Conservation (phyloP, 2,329 filamentous ascomycete genomes). For the Madurella fahalii region DNA sequence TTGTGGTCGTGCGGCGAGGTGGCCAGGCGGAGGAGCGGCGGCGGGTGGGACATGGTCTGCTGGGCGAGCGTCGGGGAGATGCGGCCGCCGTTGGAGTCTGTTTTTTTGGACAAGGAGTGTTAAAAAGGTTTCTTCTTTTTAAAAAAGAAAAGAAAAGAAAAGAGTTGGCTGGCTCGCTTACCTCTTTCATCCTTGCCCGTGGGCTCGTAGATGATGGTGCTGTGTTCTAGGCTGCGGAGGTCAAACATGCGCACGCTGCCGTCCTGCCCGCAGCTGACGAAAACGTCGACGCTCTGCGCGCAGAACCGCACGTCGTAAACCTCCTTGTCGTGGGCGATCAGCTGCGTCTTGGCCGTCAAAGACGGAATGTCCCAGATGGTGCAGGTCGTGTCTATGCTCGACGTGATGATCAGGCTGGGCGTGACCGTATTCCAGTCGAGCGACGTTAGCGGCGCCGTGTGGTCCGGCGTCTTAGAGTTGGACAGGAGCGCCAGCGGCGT, state of each 20-base stretch:
- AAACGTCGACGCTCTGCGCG: conserved; percentile 96
- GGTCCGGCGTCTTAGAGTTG: conserved; percentile 97
- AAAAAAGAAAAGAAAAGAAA: not conserved
- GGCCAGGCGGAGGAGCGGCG: conserved; percentile 73
- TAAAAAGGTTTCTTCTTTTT: not conserved
- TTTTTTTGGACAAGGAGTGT: not conserved
- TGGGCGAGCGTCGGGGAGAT: conserved; percentile 72
- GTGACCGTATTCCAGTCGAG: conserved; percentile 98
- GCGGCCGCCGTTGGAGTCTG: conserved; percentile 55
- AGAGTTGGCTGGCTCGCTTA: conserved; percentile 37
- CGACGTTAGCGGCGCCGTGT: conserved; percentile 92
- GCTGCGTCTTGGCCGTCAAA: conserved; percentile 92
- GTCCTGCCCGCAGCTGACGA: conserved; percentile 95
- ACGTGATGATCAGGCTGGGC: conserved; percentile 95
- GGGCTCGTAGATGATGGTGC: conserved; percentile 98
- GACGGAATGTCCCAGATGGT: conserved; percentile 99
- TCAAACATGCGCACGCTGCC: conserved; percentile 99
- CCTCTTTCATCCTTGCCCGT: conserved; percentile 77
- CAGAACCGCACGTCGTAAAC: conserved; percentile 98
- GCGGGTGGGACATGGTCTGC: conserved; percentile 72
- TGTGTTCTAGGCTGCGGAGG: conserved; percentile 90
- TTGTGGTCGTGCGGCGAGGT: conserved; percentile 95
- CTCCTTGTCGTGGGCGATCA: conserved; percentile 98
- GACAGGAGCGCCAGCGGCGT: conserved; percentile 89
- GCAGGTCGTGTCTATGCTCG: conserved; percentile 97